phyloP scores from a whole-genome alignment of 345 rosid species.

The Eucalyptus pauciflora region DNA sequence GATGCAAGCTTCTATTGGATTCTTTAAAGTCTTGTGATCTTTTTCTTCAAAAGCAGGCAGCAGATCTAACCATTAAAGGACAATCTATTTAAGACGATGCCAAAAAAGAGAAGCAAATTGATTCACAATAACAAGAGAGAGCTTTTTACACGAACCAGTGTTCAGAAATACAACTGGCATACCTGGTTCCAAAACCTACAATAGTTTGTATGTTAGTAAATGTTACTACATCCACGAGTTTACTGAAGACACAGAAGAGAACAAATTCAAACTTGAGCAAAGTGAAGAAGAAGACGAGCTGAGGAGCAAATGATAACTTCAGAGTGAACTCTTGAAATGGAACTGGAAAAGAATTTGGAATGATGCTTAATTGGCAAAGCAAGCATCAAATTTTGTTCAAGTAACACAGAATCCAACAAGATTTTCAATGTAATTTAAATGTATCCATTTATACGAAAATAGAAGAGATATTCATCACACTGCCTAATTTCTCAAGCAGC shows the following conservation, averaged over 20 bases:
- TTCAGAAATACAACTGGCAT: conserved; percentile 59
- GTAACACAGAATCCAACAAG: background rate
- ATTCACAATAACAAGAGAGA: background rate
- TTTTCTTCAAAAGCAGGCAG: conserved; percentile 69
- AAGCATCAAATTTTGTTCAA: background rate
- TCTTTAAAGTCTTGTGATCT: conserved; percentile 59
- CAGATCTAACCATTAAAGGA: conserved; percentile 36
- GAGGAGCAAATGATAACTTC: background rate
- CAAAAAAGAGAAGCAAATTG: background rate
- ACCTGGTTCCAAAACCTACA: conserved; percentile 69
- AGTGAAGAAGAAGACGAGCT: background rate
- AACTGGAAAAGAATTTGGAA: background rate
- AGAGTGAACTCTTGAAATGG: background rate
- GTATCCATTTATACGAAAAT: background rate
- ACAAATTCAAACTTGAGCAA: background rate
- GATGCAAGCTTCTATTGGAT: conserved; percentile 79
- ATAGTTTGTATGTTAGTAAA: background rate
- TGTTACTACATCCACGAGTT: background rate
- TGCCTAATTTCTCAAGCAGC: background rate
- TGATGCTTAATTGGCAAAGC: background rate
- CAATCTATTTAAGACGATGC: background rate
- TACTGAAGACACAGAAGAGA: background rate
- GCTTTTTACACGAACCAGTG: conserved; percentile 40
- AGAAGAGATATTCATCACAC: background rate
- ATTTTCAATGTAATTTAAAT: background rate